Evolutionary conservation across 2,329 filamentous ascomycete genomes (phyloP).

Genomic region (Trichoderma harzianum): DNA sequence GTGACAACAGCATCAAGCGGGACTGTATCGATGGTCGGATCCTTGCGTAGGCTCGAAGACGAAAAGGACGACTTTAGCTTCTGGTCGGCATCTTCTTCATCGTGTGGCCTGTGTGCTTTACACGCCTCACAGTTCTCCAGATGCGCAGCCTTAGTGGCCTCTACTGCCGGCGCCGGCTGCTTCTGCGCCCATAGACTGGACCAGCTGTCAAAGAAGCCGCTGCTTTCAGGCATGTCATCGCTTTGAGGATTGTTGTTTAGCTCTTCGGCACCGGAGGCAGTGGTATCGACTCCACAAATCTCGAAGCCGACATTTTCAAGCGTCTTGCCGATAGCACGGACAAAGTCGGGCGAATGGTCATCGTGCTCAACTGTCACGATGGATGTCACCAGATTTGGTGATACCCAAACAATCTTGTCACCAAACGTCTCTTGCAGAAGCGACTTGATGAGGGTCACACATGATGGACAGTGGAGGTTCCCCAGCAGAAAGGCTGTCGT

Average conservation of each 20-base stretch:
- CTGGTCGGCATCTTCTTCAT: not conserved
- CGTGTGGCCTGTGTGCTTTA: slow-evolving; percentile 23
- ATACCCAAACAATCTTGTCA: slow-evolving; percentile 54
- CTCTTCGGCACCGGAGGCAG: slow-evolving; percentile 31
- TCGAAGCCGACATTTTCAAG: slow-evolving; percentile 60
- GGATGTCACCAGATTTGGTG: slow-evolving; percentile 68
- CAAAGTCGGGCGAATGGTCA: slow-evolving; percentile 39
- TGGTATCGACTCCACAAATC: slow-evolving; percentile 47
- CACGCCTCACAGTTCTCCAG: slow-evolving; percentile 40
- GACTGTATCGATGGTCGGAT: not conserved
- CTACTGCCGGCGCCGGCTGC: slow-evolving; percentile 25
- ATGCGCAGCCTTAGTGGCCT: slow-evolving; percentile 31
- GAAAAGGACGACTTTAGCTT: slow-evolving; percentile 9
- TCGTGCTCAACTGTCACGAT: slow-evolving; percentile 60
- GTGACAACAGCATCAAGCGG: slow-evolving; percentile 19
- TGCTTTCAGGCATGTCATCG: slow-evolving; percentile 23
- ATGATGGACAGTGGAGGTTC: slow-evolving; percentile 77
- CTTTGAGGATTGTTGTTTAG: slow-evolving; percentile 25
- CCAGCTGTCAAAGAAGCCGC: slow-evolving; percentile 30
- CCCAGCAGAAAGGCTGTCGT: slow-evolving; percentile 64
- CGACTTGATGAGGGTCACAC: slow-evolving; percentile 62
- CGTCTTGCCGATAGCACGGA: slow-evolving; percentile 43
- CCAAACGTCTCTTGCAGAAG: slow-evolving; percentile 48
- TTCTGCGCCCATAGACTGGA: slow-evolving; percentile 31
- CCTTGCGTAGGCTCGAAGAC: not conserved